Evolutionary conservation across 75 land plant genomes (phyloP), one percentile per base, ranked within the genome.

Genomic region (Picea glauca): DNA sequence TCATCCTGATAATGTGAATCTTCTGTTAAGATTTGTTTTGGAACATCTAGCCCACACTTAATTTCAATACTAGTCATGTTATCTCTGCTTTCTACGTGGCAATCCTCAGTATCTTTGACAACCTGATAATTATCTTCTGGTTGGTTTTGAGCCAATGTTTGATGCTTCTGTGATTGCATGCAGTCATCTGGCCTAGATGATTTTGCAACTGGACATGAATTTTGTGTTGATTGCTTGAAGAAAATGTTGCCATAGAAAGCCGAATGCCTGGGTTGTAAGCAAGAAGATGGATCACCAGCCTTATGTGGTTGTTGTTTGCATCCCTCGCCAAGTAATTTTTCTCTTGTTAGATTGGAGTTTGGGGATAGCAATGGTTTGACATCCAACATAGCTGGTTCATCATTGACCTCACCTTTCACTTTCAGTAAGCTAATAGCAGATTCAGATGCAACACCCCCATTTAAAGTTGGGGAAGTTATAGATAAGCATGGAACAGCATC

Each of bases 361-460:
- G 74, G 43, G 54, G 12, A 70, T 12, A 1, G n/a, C 43, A 21
- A 43, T 70, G 74, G 21, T 17, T 70, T 70, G 50, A 43, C 50
- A 70, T 70, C 74, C 74, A 70, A 7, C 56, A 40, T 40, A 40
- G 23, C 43, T 70, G 54, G 23, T 43, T 70, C 74, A 40, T 70
- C 74, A n/a, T 70, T 70, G 35, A 14, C 43, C n/a, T 66, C 70
- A 66, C 70, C 33, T 66, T 66, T 33, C 40, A 66, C 70, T 66
- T 35, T 66, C 70, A 66, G 5, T 66, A 66, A 35, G 33, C 20
- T 66, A 35, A 8, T 66, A 38, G 70, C 5, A 66, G 18, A 66
- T 5, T 33, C 20, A 17, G 70, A 66, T 32, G 40, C 40, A 33
- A 38, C 70, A 33, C 43, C 18, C 15, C 43, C 43, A 66, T 35